Evolutionary conservation across 2,329 filamentous ascomycete species (phyloP).

Genomic region (Botryotinia convoluta): DNA sequence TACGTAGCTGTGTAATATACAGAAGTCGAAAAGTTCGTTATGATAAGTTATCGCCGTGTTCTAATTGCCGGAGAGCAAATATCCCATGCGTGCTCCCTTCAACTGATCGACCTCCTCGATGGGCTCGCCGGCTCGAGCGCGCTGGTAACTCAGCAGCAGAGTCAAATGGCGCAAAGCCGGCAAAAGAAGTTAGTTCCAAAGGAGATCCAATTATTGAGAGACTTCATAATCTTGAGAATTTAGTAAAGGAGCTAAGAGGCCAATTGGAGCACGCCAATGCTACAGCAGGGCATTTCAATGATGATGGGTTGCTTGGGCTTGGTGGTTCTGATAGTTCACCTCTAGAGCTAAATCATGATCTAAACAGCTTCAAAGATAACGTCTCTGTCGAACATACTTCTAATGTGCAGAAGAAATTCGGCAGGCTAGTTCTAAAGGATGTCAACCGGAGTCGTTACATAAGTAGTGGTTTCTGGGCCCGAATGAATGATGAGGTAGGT

Average conservation of each 20-base stretch:
- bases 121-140: constrained; percentile 52
- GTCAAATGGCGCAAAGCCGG: constrained; percentile 22
- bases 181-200: constrained; percentile 33
- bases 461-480: constrained; percentile 54
- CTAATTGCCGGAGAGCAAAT: constrained; percentile 53
- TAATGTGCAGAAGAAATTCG: constrained; percentile 44
- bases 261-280: constrained; percentile 47
- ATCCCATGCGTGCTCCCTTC: constrained; percentile 53
- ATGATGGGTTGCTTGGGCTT: constrained; percentile 20
- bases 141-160: constrained; percentile 34
- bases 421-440: constrained; percentile 48
- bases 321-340: constrained; percentile 37
- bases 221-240: constrained; percentile 48
- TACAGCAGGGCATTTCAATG: not conserved
- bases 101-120: constrained; percentile 50
- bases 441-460: constrained; percentile 44
- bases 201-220: constrained; percentile 48
- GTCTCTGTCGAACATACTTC: not conserved
- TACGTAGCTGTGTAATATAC: constrained; percentile 51
- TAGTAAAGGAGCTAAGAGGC: constrained; percentile 50
- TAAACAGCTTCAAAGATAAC: constrained; percentile 20
- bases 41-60: constrained; percentile 55
- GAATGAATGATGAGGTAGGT: constrained; percentile 53
- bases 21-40: constrained; percentile 56
- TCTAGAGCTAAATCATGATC: constrained; percentile 27